Conservation (phyloP, 805 yeast species). For the Barnettozyma vustinii region DNA sequence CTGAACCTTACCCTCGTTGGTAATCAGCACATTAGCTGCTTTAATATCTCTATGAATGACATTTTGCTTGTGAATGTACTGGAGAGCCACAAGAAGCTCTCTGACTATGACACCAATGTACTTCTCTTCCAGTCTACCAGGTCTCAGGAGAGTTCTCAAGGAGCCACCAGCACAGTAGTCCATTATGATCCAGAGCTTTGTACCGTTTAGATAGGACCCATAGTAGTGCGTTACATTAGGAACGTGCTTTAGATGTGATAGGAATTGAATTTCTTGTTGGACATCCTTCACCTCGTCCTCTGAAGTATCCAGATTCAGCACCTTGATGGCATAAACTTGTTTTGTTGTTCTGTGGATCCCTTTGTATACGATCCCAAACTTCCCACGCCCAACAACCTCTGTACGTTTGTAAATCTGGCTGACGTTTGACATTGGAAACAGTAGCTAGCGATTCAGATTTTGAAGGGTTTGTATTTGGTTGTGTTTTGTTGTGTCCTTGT, state of each 20-base stretch:
- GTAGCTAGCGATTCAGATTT: neutral
- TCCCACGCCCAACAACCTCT: conserved; percentile 93
- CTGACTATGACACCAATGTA: conserved; percentile 80
- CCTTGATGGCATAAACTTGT: conserved; percentile 87
- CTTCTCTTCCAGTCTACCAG: conserved; percentile 84
- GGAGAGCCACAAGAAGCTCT: conserved; percentile 73
- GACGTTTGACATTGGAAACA: conserved; percentile 20
- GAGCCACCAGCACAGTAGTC: conserved; percentile 98
- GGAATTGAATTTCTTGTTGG: conserved; percentile 84
- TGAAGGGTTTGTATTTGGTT: neutral
- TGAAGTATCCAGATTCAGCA: conserved; percentile 84
- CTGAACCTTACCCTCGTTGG: conserved; percentile 84
- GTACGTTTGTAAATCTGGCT: conserved; percentile 60
- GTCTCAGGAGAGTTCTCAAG: conserved; percentile 60
- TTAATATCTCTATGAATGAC: conserved; percentile 95
- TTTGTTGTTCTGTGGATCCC: conserved; percentile 67
- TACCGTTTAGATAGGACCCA: conserved; percentile 37
- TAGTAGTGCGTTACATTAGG: conserved; percentile 93
- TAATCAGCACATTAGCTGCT: conserved; percentile 89
- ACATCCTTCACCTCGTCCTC: conserved; percentile 94
- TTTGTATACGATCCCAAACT: conserved; percentile 94
- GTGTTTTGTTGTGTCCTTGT: neutral
- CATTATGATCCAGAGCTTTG: conserved; percentile 49
- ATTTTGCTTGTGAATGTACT: conserved; percentile 79
- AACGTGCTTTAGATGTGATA: conserved; percentile 72